Conservation (phyloP, 345 rosid genomes). For the Diplotaxis tenuifolia region DNA sequence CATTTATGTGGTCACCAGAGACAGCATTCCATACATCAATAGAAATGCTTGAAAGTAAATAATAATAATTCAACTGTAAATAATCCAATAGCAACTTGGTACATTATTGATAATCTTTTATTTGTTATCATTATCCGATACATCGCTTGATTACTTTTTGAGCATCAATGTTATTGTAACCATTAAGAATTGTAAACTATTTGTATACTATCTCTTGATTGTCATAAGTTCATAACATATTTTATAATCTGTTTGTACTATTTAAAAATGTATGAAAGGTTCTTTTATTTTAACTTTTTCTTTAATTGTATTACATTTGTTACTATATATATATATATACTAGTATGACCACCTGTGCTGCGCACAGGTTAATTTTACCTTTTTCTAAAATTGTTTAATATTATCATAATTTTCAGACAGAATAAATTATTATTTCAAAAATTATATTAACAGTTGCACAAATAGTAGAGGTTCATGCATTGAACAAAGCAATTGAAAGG, state of each 20-base stretch:
- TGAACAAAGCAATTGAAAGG: too few species aligned
- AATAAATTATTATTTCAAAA: too few species aligned
- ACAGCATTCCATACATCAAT: constrained; percentile 18
- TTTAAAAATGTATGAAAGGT: background rate
- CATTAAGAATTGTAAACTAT: background rate
- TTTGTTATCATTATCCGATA: background rate
- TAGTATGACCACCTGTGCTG: too few species aligned
- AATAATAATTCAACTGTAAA: background rate
- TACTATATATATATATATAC: too few species aligned
- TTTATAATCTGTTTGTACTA: background rate
- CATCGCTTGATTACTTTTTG: background rate
- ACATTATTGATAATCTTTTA: background rate
- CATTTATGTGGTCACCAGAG: constrained; percentile 30
- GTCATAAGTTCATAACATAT: background rate
- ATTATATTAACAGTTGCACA: too few species aligned
- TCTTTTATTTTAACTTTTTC: background rate
- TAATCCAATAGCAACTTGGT: background rate
- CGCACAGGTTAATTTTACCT: too few species aligned
- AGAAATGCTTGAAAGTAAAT: background rate
- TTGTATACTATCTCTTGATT: background rate
- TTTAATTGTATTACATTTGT: too few species aligned
- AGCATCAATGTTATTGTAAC: background rate
- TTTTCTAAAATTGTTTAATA: too few species aligned
- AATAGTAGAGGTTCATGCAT: too few species aligned
- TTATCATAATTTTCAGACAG: too few species aligned